Percentiles rank a stretch among this genome's conserved stretches.
Evolutionary conservation across 2,329 filamentous ascomycete species (phyloP).

Genomic region (Beauveria caledonica): DNA sequence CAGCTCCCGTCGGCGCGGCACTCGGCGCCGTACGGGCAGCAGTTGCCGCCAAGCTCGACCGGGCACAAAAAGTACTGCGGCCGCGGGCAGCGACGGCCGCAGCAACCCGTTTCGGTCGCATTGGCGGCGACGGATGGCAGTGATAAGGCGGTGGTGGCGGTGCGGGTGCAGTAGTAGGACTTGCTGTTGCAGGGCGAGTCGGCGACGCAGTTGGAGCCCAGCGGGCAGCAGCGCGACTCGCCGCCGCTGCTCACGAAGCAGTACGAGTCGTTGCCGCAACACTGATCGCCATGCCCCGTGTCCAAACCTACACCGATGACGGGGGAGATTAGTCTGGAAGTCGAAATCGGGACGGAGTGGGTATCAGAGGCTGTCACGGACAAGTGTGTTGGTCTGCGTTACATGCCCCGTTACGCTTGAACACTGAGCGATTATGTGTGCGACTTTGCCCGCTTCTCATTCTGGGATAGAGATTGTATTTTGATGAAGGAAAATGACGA

Average conservation of each 20-base stretch:
- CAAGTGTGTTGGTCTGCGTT: conserved; percentile 3
- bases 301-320: conserved; percentile 31
- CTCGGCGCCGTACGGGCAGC: conserved; percentile 37
- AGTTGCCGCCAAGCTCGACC: conserved; percentile 35
- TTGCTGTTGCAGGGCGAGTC: conserved; percentile 28
- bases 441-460: background rate
- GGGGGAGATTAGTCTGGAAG: background rate
- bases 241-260: conserved; percentile 33
- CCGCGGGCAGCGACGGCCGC: conserved; percentile 30
- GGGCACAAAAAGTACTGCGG: conserved; percentile 39
- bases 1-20: conserved; percentile 32
- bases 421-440: background rate
- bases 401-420: conserved; percentile 1
- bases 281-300: conserved; percentile 27
- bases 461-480: background rate
- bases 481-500: background rate
- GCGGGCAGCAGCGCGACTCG: conserved; percentile 32
- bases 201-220: conserved; percentile 32
- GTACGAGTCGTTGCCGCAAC: conserved; percentile 37
- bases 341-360: background rate
- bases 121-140: background rate
- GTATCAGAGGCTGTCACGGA: background rate
- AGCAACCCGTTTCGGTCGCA: conserved; percentile 26
- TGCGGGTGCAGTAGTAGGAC: conserved; percentile 26
- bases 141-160: conserved; percentile 18